Evolutionary conservation across 2,329 filamentous ascomycete genomes (phyloP), one percentile per base, ranked within the genome.

Genomic region (Hymenoscyphus occultus): DNA sequence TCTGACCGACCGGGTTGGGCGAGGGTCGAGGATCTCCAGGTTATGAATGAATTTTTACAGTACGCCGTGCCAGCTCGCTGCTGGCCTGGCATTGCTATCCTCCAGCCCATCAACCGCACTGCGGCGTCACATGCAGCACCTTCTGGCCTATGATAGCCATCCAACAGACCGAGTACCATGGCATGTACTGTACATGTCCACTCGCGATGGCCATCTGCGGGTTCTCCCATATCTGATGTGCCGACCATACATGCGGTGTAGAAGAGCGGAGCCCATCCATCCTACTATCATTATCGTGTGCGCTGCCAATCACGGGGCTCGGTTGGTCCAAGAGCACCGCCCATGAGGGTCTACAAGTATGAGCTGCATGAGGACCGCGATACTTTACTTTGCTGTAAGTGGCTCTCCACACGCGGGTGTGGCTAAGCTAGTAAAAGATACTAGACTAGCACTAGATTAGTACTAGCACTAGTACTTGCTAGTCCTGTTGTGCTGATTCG

Each of bases 161-260:
- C 14, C 6, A 22, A 16, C 32, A 35, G 28, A 39, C 59, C 59
- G 59, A 61, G 59, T 61, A 61, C 35, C 14, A 39, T 61, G n/a
- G 19, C 35, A 6, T 35, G 35, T 35, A 6, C 35, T 5, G 35
- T 35, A 2, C 35, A 35, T 10, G 5, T 35, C 9, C 35, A 7
- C 9, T 35, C 48, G 4, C 59, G 32, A 35, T 6, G 28, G 28
- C 40, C 56, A n/a, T 51, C 59, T 61, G 59, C 59, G 32, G 16
- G 39, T 42, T 61, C 39, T 40, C 28, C 22, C 58, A 48, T 54
- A 10, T 61, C 12, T 9, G 14, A 35, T 35, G 3, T 54, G 59
- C 59, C 59, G 42, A 54, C 45, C 16, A 56, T 28, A 28, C 28
- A 28, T 61, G 45, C 59, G 59, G 59, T 54, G 59, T 54, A 35